Evolutionary conservation across 2,329 filamentous ascomycete genomes (phyloP), one percentile per base, ranked within the genome.

Genomic region (Phaeomoniella chlamydospora): DNA sequence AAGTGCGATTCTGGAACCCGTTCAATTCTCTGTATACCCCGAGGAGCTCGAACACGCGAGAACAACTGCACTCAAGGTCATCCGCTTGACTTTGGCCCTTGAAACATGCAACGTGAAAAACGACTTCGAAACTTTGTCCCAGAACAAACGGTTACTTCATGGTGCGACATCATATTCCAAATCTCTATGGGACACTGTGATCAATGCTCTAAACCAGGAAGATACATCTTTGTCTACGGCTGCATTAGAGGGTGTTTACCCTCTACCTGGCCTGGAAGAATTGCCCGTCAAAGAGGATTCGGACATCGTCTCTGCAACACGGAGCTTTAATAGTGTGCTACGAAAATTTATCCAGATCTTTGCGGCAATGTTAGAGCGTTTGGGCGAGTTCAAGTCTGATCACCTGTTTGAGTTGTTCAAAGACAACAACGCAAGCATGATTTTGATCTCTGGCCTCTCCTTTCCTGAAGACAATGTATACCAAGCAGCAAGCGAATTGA

Each of bases 381-480:
- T 98, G 31, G 79, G 79, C 22, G 80, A 87, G 41, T 87, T 94
- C 49, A 69, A 72, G 14, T 66, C 74, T 1, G 60, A 68, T 3
- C 74, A 88, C 39, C 64, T 96, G 29, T 70, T 76, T 39, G 62
- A 70, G 15, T 60, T 96, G 9, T 84, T 83, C 48, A 65, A 72
- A 36, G 74, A 79, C 39, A 68, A 72, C 14, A 62, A 74, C 30
- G 77, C 77, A 4, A 80, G 83, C 40, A 75, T 78, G 44, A 74
- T 82, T 26, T 68, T 94, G 30, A 74, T 94, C 32, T 78, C 80
- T 3, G 70, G 84, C 13, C 72, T 94, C 4, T 76, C 94, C 38
- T 86, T 86, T 31, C 82, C 84, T 12, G 79, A 92, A 45, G 66
- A 80, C 38, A 70, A 77, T 39, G 77, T 90, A 19, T 85, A 84